Conservation (phyloP, 306 rosid species). For the Trifolium pratense region DNA sequence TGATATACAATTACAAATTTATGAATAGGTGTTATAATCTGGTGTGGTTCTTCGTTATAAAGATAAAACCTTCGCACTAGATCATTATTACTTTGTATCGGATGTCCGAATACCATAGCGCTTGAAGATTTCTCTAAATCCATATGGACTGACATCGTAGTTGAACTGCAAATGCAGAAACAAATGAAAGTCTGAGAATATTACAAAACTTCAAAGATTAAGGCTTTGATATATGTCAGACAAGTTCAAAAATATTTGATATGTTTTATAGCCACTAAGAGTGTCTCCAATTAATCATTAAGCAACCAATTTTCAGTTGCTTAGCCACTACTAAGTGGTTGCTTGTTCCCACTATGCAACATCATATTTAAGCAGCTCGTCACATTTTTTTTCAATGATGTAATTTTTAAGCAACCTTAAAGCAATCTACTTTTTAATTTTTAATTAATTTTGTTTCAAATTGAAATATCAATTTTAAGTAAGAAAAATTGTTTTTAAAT, state of each 20-base stretch:
- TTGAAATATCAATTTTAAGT: background rate
- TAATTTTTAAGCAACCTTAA: background rate
- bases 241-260: constrained; percentile 2
- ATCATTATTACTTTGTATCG: constrained; percentile 49
- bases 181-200: constrained; percentile 20
- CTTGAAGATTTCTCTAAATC: constrained; percentile 95
- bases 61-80: constrained; percentile 23
- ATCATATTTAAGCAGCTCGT: background rate
- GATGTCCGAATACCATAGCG: constrained; percentile 63
- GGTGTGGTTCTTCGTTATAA: constrained; percentile 6
- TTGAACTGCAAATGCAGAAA: constrained; percentile 64
- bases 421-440: background rate
- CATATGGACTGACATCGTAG: constrained; percentile 75
- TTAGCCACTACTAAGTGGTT: too few relatives aligned
- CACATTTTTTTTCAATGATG: too few relatives aligned
- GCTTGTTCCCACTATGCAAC: too few relatives aligned
- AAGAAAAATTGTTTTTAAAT: background rate
- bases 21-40: constrained; percentile 7
- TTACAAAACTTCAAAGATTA: background rate
- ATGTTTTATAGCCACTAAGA: background rate
- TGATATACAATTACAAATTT: constrained; percentile 7
- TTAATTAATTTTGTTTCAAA: background rate
- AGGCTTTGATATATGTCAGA: background rate
- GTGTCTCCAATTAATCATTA: background rate
- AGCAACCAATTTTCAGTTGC: background rate